Base-by-base conservation (phyloP, 495 filamentous ascomycete genomes). In the Tuber calosporum region DNA sequence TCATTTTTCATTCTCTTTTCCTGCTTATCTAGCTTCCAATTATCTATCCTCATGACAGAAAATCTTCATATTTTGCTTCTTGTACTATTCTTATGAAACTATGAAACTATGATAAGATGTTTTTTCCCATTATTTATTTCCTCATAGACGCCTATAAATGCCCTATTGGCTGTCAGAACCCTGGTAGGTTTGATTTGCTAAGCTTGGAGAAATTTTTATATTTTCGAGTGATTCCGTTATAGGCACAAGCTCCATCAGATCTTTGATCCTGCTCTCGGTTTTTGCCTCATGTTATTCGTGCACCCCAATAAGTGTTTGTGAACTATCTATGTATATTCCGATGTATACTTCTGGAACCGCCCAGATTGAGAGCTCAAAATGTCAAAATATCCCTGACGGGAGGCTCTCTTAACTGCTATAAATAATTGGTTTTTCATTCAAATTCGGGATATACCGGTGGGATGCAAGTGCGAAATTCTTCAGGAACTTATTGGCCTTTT, bases 141-240 rank as follows among this genome's bases (percentile, higher is more conserved):
- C 69, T 70, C 72, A 42, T 45, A 43, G 40, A 66, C 66, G 38
- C 66, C 43, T 75, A 62, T 41, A 4, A 48, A 66, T 66, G 40
- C 62, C 58, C 9, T n/a, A 68, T 69, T 40, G 4, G 30, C 30
- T 34, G 26, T 34, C 11, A 34, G 53, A 62, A 34, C 26, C 13
- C 26, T 15, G 26, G 30, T 13, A 4, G 26, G 26, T 30, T 67
- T 6, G 41, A 68, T 42, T 34, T 73, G 67, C 40, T 0, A 41
- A 30, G 43, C 38, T 30, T 20, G 19, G 2, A 66, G 19, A 38
- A n/a, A 26, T 6, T 26, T 67, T 26, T 40, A 19, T 34, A 26
- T 19, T 41, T 68, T 36, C 69, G 69, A 77, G 75, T 77, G 75
- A 77, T 69, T 41, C n/a, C n/a, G n/a, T n/a, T n/a, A 53, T n/a